Conservation (phyloP, 345 rosid species). For the Ceriops zippeliana region DNA sequence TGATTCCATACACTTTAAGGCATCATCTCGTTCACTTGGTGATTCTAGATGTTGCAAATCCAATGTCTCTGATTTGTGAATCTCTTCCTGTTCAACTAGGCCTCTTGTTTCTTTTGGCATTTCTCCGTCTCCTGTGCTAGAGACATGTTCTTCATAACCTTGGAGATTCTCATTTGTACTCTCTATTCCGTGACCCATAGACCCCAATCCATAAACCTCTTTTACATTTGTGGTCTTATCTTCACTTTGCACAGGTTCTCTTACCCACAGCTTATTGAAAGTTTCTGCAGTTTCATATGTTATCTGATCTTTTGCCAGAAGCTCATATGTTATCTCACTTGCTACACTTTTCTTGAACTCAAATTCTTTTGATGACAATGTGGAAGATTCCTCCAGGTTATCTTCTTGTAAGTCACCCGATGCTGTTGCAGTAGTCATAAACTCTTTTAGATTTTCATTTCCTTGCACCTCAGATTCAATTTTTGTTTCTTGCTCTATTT, state of each 20-base stretch:
- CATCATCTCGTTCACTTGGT: conserved; percentile 15
- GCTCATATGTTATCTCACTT: conserved; percentile 13
- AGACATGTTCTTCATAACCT: conserved; percentile 6
- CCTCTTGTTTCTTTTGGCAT: conserved; percentile 15
- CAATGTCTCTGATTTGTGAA: conserved; percentile 6
- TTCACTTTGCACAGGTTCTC: background rate
- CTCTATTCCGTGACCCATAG: conserved; percentile 15
- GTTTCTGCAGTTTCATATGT: conserved; percentile 16
- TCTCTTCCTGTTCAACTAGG: conserved; percentile 13
- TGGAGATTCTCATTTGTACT: conserved; percentile 6
- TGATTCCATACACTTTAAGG: conserved; percentile 2
- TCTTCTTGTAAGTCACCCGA: conserved; percentile 9
- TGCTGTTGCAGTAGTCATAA: background rate
- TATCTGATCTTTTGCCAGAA: conserved; percentile 4
- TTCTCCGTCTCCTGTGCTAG: conserved; percentile 6
- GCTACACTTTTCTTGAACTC: conserved; percentile 14
- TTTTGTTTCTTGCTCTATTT: background rate
- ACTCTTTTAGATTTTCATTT: conserved; percentile 3
- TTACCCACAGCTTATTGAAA: conserved; percentile 3
- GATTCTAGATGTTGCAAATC: conserved; percentile 10
- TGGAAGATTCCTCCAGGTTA: conserved; percentile 11
- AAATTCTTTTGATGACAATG: conserved; percentile 18
- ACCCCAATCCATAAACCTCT: conserved; percentile 13
- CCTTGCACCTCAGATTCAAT: conserved; percentile 9
- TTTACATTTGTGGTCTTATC: conserved; percentile 6